Evolutionary conservation across 2,329 filamentous ascomycete genomes (phyloP), one percentile per base, ranked within the genome.

Genomic region (Epichloe festucae): DNA sequence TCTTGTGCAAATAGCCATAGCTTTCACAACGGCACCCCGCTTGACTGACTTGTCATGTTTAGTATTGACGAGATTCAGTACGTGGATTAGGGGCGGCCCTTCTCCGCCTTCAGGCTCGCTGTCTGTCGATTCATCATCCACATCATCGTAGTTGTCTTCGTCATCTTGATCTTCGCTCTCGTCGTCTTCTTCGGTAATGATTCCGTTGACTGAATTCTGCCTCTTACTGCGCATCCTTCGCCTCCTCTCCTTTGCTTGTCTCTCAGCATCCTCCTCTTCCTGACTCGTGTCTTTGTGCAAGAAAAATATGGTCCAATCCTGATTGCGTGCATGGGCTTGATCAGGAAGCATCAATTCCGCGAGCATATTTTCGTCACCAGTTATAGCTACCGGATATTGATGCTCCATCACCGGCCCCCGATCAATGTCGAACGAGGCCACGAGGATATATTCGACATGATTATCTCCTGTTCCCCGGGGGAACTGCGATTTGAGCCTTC

Each of bases 271-370:
- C 54, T 95, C 90, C 52, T 91, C 87, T 54, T 87, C 84, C 48
- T 85, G 82, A 54, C 82, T 90, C 3, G 84, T 87, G 66, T 98
- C 93, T 67, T 97, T 97, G 71, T 98, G 93, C 52, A 98, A 67
- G 65, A 98, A 98, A 73, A 98, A 98, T 51, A 97, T 95, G 42
- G 93, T 98, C 93, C 93, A 98, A 67, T 98, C 93, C 69, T 97
- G 90, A 63, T 87, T 91, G 40, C 93, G 81, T 55, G 93, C 82
- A 70, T 98, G 93, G 21, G 91, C 89, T 69, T 97, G 91, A 68
- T 98, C 93, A 0, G 93, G 93, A 65, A 98, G 73, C 93, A 98
- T 98, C 62, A 98, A 79, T 73, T 98, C 93, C 6, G 93, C 93
- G 63, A 98, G 71, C 90, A 97, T 97, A 62, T 95, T 86, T 71